Evolutionary conservation across 441 rosid species (phyloP), one percentile per base, ranked within the genome.

Genomic region (Manihot esculenta): DNA sequence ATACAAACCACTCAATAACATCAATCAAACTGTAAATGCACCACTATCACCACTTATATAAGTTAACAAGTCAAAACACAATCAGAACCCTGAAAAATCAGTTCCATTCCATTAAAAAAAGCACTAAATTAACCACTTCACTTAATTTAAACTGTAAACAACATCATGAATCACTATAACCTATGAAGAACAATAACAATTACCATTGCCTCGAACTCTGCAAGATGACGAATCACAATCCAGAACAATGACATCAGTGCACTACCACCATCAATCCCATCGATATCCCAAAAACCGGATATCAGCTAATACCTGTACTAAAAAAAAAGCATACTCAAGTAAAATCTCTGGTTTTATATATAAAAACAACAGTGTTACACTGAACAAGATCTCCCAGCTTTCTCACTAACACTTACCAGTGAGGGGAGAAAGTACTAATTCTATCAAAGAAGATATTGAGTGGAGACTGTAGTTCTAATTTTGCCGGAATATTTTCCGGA

Each of bases 211-310:
- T 83, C 86, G 64, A 78, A 82, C 67, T 87, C 90, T 49, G 82
- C 92, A 66, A 88, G 82, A 66, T 81, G 88, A 81, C 88, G 83
- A 78, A 82, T 79, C 30, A 77, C 86, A 82, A 78, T 65, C 84
- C 84, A 85, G 78, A 86, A 84, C 70, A 69, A 69, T 78, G 92
- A 84, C 91, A 87, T 88, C 80, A 86, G 84, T 73, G 76, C 76
- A 57, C 67, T 5, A 58, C 59, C 75, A 79, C 60, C 82, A 75
- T 66, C 82, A 78, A 78, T 69, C 81, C 79, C 88, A 80, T 85
- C 77, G 63, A 54, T 21, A 17, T n/a, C 51, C 44, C 23, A 27
- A 45, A 24, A 38, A 8, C 14, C 17, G 24, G 45, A 58, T 5
- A 58, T 70, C 69, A n/a, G n/a, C 68, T 14, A 38, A 26, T 20